Evolutionary conservation across 2,329 filamentous ascomycete genomes (phyloP), one percentile per base, ranked within the genome.

Genomic region (Emmonsia crescens): DNA sequence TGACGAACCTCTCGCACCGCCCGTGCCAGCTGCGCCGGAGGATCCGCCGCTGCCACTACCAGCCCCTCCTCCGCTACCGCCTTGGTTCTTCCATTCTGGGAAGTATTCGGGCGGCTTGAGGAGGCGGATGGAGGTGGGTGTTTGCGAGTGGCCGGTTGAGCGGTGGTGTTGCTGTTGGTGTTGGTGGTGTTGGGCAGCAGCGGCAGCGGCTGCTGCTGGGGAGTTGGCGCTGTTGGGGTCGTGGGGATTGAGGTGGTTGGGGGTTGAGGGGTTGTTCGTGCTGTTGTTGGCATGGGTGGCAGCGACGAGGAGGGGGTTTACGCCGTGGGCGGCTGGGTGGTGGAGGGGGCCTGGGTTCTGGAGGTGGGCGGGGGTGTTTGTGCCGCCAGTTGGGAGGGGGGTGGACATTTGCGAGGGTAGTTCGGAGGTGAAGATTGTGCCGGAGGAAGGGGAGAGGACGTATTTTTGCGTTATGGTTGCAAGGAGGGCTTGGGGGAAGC

Each of bases 351-450:
- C 78, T 67, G 69, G 77, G 69, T 66, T 79, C 73, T 69, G 80
- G 71, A 74, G 74, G 38, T 68, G 66, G 55, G 78, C 70, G 1
- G 89, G 90, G 0, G 94, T 95, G 1, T 93, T 97, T 75, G 96
- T 94, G 19, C 91, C 85, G 40, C 93, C 93, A 0, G 93, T 97
- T 24, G 91, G 92, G 12, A 88, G 83, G 1, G 94, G 94, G 0
- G 94, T 97, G 36, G 89, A 91, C 72, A 96, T 84, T 76, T 94
- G 93, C 9, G 91, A 96, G 8, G 94, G 94, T 44, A 97, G 85
- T 75, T 99, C 94, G 27, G 91, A 96, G 42, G 92, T 96, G 80
- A 97, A 97, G 70, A 97, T 97, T 49, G 92, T 96, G 58, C 91
- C 91, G 1, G 91, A 93, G 33, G 88, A 92, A 0, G 94, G 94